Base-by-base conservation (phyloP, 2,329 filamentous ascomycete species). In the Fusarium falciforme region DNA sequence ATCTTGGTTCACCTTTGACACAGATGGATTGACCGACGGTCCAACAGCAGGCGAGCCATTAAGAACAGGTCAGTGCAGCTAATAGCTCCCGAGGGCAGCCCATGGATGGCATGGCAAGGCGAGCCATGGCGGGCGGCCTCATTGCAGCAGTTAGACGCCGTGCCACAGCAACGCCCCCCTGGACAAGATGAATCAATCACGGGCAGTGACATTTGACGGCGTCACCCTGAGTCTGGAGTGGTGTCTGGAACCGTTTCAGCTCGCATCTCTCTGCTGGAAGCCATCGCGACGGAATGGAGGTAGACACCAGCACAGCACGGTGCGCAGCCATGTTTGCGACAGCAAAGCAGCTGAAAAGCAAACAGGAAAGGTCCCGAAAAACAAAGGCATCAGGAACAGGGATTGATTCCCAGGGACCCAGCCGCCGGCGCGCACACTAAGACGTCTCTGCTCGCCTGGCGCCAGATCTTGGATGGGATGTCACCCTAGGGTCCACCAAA, bases 401-500 rank as follows among this genome's bases (percentile, higher is more conserved):
- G 72, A 40, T 52, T 52, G 47, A 27, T 72, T 72, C 29, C 57
- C 25, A 49, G 59, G 47, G 68, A 61, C 54, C 61, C 66, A 71
- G 35, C 42, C 62, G 33, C n/a, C 57, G 54, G 62, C 52, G 61
- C 60, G 62, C 54, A 70, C 35, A 35, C 61, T 40, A 68, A 66
- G 70, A 70, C 44, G 20, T 52, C 35, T 52, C 63, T 52, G 22
- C 58, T 63, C 20, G 36, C 44, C 49, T 64, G 59, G 64, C 58
- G 64, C 67, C 64, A 70, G 72, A 74, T 74, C 72, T 74, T 75
- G 68, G 68, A 72, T 64, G 65, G 61, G 71, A 64, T 73, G 72
- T 55, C 47, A 57, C 25, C n/a, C 61, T 68, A 47, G 52, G 61
- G 58, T 58, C 68, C 67, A 72, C 64, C 33, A 36, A 60, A 63